Evolutionary conservation across 2,329 filamentous ascomycete species (phyloP).

Genomic region (Neobulgaria alba): DNA sequence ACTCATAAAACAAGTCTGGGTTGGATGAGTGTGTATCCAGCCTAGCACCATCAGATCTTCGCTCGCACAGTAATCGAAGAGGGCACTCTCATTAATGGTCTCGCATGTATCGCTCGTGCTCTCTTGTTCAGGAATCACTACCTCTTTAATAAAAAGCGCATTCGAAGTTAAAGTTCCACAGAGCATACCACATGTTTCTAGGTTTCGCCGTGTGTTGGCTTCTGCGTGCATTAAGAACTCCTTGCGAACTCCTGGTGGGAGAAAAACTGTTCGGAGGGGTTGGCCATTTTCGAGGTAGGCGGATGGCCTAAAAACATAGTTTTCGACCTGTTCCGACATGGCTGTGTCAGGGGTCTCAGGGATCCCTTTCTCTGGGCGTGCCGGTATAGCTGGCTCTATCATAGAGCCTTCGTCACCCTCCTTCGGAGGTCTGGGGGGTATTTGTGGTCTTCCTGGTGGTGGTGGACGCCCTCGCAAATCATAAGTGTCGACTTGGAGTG

Average conservation of each 20-base stretch:
- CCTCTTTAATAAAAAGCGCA: constrained; percentile 79
- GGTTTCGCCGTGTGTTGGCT: constrained; percentile 68
- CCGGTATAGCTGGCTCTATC: constrained; percentile 10
- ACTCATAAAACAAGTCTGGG: constrained; percentile 97
- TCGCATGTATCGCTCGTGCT: constrained; percentile 92
- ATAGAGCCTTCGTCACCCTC: constrained; percentile 11
- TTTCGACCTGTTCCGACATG: constrained; percentile 6
- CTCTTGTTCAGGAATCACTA: constrained; percentile 86
- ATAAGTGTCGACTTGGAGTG: constrained; percentile 28
- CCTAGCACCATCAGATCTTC: constrained; percentile 27
- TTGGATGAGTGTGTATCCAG: constrained; percentile 98
- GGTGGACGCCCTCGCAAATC: constrained; percentile 3
- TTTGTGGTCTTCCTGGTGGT: constrained; percentile 2
- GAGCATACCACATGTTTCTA: constrained; percentile 93
- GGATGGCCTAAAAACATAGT: constrained; percentile 70
- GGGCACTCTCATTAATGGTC: constrained; percentile 73
- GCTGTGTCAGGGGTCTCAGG: neutral
- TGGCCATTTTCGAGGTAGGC: constrained; percentile 86
- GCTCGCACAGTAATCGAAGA: constrained; percentile 71
- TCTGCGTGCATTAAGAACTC: constrained; percentile 67
- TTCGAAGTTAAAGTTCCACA: constrained; percentile 88
- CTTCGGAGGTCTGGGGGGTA: constrained; percentile 26
- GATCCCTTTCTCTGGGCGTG: constrained; percentile 21
- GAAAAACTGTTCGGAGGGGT: constrained; percentile 78
- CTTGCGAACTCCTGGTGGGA: constrained; percentile 66